Percentiles rank a stretch among this genome's conserved stretches.
Conservation (phyloP, 768 basidiomycete species). For the Auricularia auricula-judae region DNA sequence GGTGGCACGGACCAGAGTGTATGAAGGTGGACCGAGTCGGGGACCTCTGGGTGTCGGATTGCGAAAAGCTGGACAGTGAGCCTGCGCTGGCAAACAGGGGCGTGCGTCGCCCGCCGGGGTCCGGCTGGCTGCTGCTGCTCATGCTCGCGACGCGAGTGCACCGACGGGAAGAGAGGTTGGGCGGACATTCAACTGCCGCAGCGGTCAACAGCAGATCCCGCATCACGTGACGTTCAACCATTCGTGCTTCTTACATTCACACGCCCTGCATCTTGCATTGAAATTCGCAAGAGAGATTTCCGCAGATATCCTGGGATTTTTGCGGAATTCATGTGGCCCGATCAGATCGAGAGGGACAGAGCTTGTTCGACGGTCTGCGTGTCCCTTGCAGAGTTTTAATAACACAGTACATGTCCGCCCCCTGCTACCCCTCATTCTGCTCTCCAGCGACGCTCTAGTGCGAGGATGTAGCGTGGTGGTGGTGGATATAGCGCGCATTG, state of each 20-base stretch:
- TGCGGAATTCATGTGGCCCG: background rate
- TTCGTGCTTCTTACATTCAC: background rate
- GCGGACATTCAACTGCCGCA: background rate
- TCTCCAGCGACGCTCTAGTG: background rate
- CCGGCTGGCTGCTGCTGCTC: background rate
- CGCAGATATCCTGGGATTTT: background rate
- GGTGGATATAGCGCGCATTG: conserved; percentile 45
- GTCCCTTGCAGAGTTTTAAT: too few species aligned
- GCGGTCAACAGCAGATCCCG: background rate
- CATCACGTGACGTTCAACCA: background rate
- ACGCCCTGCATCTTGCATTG: background rate
- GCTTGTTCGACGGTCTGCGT: background rate
- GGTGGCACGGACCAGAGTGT: conserved; percentile 1
- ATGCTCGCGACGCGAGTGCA: background rate
- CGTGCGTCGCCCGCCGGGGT: background rate
- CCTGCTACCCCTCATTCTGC: background rate
- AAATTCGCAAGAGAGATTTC: background rate
- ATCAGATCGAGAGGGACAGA: background rate
- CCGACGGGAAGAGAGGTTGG: background rate
- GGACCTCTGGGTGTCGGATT: background rate
- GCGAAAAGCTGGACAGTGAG: background rate
- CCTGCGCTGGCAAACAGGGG: background rate
- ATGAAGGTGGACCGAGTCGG: background rate
- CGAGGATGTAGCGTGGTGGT: background rate
- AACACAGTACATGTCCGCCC: background rate